Evolutionary conservation across 768 basidiomycete species (phyloP).

Genomic region (Imleria badia): DNA sequence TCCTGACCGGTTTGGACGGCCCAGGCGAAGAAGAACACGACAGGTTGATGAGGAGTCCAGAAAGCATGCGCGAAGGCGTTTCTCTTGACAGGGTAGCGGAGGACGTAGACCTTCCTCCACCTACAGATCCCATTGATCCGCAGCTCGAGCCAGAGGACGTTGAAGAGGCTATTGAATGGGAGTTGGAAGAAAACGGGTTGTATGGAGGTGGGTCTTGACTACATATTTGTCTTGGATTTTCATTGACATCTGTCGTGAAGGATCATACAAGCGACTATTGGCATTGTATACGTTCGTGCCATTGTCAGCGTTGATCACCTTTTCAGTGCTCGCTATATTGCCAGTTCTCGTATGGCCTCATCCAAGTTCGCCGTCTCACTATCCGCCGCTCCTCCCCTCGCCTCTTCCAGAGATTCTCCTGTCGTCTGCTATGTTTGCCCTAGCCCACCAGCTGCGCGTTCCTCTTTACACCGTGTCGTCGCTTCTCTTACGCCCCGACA

Average conservation of each 20-base stretch:
- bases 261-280: slow-evolving; percentile 59
- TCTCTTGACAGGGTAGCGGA: slow-evolving; percentile 40
- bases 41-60: slow-evolving; percentile 33
- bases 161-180: slow-evolving; percentile 46
- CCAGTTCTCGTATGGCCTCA: slow-evolving; percentile 51
- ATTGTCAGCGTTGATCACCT: slow-evolving; percentile 47
- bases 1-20: slow-evolving; percentile 30
- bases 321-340: slow-evolving; percentile 49
- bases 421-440: slow-evolving; percentile 53
- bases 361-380: slow-evolving; percentile 36
- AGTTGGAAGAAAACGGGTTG: slow-evolving; percentile 48
- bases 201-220: slow-evolving; percentile 42
- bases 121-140: slow-evolving; percentile 10
- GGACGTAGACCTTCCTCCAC: slow-evolving; percentile 11
- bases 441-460: slow-evolving; percentile 33
- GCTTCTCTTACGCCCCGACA: slow-evolving; percentile 23
- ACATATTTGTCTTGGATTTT: neutral
- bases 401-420: slow-evolving; percentile 66
- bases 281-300: slow-evolving; percentile 63
- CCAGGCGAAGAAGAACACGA: slow-evolving; percentile 25
- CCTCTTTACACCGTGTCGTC: slow-evolving; percentile 36
- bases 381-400: slow-evolving; percentile 51
- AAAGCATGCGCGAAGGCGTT: slow-evolving; percentile 31
- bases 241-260: slow-evolving; percentile 34
- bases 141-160: slow-evolving; percentile 33